phyloP scores from a whole-genome alignment of 1,284 basidiomycete genomes.

The Leccinum angustisporum region DNA sequence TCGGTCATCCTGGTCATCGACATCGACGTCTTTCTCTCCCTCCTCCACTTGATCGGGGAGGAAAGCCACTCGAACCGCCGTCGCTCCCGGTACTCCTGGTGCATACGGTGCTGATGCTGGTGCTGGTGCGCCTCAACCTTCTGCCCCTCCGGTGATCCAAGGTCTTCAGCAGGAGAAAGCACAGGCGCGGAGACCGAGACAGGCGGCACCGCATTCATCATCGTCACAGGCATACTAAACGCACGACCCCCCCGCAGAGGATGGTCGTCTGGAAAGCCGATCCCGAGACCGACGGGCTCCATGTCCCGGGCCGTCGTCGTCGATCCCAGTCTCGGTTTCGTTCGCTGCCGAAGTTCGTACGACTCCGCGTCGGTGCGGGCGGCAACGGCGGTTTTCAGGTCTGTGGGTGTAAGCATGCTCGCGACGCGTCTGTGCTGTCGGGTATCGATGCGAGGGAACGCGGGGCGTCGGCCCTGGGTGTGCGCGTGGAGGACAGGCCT shows the following conservation, averaged over 20 bases:
- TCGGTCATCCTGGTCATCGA: not conserved
- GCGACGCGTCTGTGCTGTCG: slow-evolving; percentile 25
- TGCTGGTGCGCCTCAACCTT: not conserved
- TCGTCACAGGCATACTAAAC: slow-evolving; percentile 18
- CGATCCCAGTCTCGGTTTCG: not conserved
- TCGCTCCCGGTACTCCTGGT: not conserved
- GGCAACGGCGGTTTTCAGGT: not conserved
- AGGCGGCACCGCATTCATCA: not conserved
- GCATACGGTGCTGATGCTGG: not conserved
- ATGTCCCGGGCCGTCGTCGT: not conserved
- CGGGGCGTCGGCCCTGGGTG: slow-evolving; percentile 12
- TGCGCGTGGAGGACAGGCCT: not conserved
- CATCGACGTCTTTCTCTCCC: not conserved
- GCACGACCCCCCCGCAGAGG: slow-evolving; percentile 17
- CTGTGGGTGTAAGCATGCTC: slow-evolving; percentile 22
- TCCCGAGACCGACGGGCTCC: slow-evolving; percentile 25
- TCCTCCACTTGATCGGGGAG: slow-evolving; percentile 1
- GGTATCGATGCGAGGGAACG: slow-evolving; percentile 26
- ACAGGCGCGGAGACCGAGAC: not conserved
- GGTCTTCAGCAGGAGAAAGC: not conserved
- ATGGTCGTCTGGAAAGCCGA: slow-evolving; percentile 28
- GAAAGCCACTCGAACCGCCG: slow-evolving; percentile 5
- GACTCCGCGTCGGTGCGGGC: not conserved
- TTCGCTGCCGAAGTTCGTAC: not conserved
- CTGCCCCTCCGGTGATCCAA: not conserved